Percentiles rank a stretch among this genome's conserved stretches.
Conservation (phyloP, 257 asterid species). For the Solanum chiquidenum region DNA sequence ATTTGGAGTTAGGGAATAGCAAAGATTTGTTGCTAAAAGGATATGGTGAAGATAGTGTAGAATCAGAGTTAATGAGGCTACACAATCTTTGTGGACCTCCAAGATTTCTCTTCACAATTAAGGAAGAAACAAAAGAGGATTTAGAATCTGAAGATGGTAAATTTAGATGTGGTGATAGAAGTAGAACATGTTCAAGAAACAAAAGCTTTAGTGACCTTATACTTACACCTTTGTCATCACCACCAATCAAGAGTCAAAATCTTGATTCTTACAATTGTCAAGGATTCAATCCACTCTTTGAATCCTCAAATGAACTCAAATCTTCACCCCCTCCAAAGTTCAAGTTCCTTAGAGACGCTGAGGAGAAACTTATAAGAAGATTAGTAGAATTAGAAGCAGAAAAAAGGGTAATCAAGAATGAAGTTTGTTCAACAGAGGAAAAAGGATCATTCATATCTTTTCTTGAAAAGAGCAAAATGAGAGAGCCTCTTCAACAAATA, state of each 20-base stretch:
- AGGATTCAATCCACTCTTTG: constrained; percentile 81
- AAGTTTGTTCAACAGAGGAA: constrained; percentile 12
- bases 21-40: constrained; percentile 28
- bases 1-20: constrained; percentile 39
- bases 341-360: constrained; percentile 90
- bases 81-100: constrained; percentile 94
- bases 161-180: constrained; percentile 30
- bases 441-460: constrained; percentile 31
- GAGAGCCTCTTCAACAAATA: constrained; percentile 6
- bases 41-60: constrained; percentile 54
- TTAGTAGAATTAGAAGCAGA: constrained; percentile 38
- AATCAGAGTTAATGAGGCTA: constrained; percentile 63
- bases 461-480: constrained; percentile 26
- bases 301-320: constrained; percentile 48
- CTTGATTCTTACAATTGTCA: constrained; percentile 43
- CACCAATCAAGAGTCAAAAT: constrained; percentile 29
- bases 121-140: constrained; percentile 85
- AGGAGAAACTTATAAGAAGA: constrained; percentile 64
- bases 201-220: constrained; percentile 63
- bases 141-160: constrained; percentile 73
- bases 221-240: constrained; percentile 60
- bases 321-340: constrained; percentile 94
- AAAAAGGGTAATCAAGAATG: constrained; percentile 13
- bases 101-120: constrained; percentile 80
- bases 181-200: constrained; percentile 59